A percentile compares a stretch with the other conserved stretches of the same genome.
phyloP scores from a whole-genome alignment of 306 rosid genomes.

The Cicer cuneatum region DNA sequence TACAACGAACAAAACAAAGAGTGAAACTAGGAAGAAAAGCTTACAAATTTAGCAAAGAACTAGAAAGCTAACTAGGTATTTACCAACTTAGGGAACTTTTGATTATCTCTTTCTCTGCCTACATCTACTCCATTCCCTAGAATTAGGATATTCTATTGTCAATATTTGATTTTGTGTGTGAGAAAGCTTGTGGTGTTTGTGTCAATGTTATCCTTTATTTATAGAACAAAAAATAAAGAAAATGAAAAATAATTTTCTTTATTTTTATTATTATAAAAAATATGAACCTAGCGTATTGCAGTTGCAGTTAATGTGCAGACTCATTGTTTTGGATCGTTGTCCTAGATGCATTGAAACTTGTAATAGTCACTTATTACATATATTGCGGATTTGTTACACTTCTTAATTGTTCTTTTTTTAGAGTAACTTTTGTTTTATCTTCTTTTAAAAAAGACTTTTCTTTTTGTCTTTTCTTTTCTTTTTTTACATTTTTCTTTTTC shows the following conservation, averaged over 20 bases:
- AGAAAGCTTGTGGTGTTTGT: not conserved
- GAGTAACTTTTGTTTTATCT: too few relatives aligned
- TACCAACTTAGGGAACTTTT: not conserved
- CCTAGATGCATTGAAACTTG: constrained; percentile 4
- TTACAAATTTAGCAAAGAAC: constrained; percentile 52
- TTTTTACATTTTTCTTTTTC: too few relatives aligned
- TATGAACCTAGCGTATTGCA: too few relatives aligned
- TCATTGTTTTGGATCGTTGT: constrained; percentile 40
- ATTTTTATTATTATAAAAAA: not conserved
- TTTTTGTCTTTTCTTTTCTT: too few relatives aligned
- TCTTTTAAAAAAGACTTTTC: too few relatives aligned
- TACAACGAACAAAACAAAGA: too few relatives aligned
- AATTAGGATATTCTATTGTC: constrained; percentile 37
- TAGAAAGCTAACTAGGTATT: constrained; percentile 7
- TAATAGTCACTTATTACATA: too few relatives aligned
- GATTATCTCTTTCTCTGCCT: not conserved
- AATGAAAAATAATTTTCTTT: not conserved
- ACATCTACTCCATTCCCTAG: constrained; percentile 16
- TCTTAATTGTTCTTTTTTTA: too few relatives aligned
- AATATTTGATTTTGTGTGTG: not conserved
- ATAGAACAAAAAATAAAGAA: not conserved
- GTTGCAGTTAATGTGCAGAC: too few relatives aligned
- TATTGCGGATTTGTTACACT: too few relatives aligned
- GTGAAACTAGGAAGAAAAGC: constrained; percentile 4
- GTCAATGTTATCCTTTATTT: constrained; percentile 20